Base-by-base conservation (phyloP, 805 yeast genomes). In the Spathaspora girioi region DNA sequence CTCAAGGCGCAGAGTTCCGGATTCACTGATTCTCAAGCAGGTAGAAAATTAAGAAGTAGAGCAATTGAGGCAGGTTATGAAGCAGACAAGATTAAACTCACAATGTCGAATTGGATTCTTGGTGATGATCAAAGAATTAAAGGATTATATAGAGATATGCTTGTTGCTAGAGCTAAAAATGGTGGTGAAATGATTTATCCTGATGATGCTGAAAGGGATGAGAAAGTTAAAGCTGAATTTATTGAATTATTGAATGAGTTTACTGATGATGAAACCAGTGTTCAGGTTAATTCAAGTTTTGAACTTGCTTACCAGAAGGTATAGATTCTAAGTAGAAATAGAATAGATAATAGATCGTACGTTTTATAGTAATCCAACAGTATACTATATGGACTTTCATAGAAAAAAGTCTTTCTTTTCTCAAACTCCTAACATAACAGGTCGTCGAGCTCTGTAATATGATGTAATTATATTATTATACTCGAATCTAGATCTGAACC, bases 61-160 rank as follows among this genome's bases (percentile, higher is more conserved):
- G 65, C 63, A 15, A 15, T 60, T 1, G 50, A 50, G 14, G 62
- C 61, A 2, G 67, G 67, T 2, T 60, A 56, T 48, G 46, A 53
- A 6, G 48, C 50, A 27, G 23, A 38, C 9, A 9, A 44, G 15
- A 52, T 62, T 12, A 31, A 49, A 15, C 41, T 54, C 17, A 31
- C 60, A 10, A 50, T 54, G 10, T 56, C 59, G 11, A 50, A 40
- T 11, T 63, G 65, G 64, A 48, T 53, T 20, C 19, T 54, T 23
- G 31, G 56, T 32, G 53, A 47, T 38, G 47, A 49, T 35, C 6
- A 5, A 45, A 53, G 48, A 27, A 45, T 50, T 29, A 55, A 54
- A 27, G 43, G 47, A 14, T n/a, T 9, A 17, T 53, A 52, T 55
- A 46, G 51, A 9, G 50, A 51, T 3, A 49, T 55, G 51, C 48